These are phyloP conservation scores for Dioszegia hungarica DNA, from an alignment of 768 basidiomycete species.

Conservation along the genomic window DNA sequence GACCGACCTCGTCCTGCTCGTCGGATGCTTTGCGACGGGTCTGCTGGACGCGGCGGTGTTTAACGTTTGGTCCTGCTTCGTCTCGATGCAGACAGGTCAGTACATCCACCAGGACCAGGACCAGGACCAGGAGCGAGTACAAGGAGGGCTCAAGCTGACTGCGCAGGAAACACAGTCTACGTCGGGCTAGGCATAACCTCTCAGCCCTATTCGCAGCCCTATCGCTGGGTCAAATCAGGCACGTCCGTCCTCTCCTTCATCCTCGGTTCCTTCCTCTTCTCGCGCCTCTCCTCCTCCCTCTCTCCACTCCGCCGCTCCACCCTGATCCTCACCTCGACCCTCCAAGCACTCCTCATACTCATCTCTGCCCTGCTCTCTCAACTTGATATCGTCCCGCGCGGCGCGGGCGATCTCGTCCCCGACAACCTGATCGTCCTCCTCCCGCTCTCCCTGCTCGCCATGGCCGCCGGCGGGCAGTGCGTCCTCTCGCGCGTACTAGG, in stretches of 20 bases:
- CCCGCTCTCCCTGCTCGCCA: constrained; percentile 9
- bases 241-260: constrained; percentile 19
- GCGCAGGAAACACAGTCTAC: constrained; percentile 18
- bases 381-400: constrained; percentile 1
- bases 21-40: constrained; percentile 17
- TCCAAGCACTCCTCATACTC: constrained; percentile 5
- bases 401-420: constrained; percentile 14
- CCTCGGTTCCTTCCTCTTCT: constrained; percentile 17
- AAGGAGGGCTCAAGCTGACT: background rate
- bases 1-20: constrained; percentile 12
- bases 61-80: constrained; percentile 20
- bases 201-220: constrained; percentile 14
- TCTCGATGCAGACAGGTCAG: constrained; percentile 22
- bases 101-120: background rate
- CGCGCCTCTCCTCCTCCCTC: constrained; percentile 3
- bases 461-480: constrained; percentile 16
- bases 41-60: constrained; percentile 21
- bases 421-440: constrained; percentile 14
- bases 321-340: background rate
- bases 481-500: constrained; percentile 14
- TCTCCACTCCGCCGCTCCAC: constrained; percentile 7
- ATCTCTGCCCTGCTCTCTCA: constrained; percentile 1
- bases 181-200: constrained; percentile 15
- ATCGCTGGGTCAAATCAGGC: constrained; percentile 15
- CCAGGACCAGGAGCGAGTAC: too few species aligned